Conservation (phyloP, 441 rosid genomes). For the Jatropha podagrica region DNA sequence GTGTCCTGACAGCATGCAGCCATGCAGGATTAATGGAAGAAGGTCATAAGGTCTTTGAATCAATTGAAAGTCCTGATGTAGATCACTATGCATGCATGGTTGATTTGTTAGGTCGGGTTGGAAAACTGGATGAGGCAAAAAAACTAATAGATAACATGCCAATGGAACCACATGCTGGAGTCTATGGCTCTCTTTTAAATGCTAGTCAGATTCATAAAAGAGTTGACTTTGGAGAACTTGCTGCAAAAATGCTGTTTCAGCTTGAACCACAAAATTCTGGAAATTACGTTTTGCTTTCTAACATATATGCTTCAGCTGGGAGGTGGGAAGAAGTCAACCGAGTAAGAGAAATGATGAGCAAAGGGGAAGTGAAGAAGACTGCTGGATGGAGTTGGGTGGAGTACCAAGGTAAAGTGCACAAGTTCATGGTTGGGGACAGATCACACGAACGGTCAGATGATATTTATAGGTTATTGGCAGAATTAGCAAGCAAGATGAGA, state of each 20-base stretch:
- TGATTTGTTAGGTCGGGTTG: conserved; percentile 51
- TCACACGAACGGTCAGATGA: conserved; percentile 40
- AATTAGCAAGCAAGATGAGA: conserved; percentile 31
- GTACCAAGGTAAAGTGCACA: conserved; percentile 48
- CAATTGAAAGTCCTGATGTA: conserved; percentile 47
- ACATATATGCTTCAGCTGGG: conserved; percentile 57
- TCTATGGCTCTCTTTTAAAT: conserved; percentile 69
- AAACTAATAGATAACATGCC: conserved; percentile 51
- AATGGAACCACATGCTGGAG: conserved; percentile 53
- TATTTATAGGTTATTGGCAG: conserved; percentile 30
- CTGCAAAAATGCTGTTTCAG: conserved; percentile 55
- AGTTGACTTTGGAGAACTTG: conserved; percentile 42
- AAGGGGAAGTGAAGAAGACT: conserved; percentile 40
- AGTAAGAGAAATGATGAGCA: conserved; percentile 46
- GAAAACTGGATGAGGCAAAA: conserved; percentile 52
- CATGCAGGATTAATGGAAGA: conserved; percentile 59
- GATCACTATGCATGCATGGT: conserved; percentile 63
- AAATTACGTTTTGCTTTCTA: conserved; percentile 55
- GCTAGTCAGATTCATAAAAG: conserved; percentile 52
- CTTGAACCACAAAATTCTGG: conserved; percentile 63
- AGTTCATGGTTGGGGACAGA: conserved; percentile 62
- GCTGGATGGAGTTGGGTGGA: conserved; percentile 52
- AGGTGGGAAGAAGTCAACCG: conserved; percentile 52
- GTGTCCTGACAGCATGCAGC: conserved; percentile 61
- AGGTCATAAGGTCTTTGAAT: conserved; percentile 43